These are phyloP conservation scores for Didymella arachidicola DNA, from an alignment of 2,329 filamentous ascomycete species.

Conservation along the genomic window DNA sequence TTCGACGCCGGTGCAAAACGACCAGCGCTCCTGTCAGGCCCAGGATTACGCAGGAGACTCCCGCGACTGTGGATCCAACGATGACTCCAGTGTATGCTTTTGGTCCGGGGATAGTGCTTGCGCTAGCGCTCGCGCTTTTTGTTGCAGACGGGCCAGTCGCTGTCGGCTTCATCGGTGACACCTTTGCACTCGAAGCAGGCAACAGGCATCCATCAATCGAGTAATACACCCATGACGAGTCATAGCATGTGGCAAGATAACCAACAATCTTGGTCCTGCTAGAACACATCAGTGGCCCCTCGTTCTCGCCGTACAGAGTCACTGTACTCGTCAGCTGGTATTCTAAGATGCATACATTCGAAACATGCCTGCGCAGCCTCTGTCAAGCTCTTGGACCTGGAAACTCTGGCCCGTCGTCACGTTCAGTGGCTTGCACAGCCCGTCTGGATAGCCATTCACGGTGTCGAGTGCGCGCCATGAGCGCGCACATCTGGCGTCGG, in stretches of 20 bases:
- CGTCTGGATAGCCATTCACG: constrained; percentile 31
- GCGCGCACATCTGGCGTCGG: constrained; percentile 22
- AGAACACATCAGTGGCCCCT: constrained; percentile 25
- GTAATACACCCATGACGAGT: constrained; percentile 39
- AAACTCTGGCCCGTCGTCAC: constrained; percentile 29
- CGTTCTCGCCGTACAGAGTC: constrained; percentile 36
- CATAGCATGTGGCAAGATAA: constrained; percentile 37
- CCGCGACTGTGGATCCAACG: constrained; percentile 28
- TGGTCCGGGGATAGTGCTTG: not conserved
- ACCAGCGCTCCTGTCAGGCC: constrained; percentile 22
- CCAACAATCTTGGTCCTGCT: constrained; percentile 29
- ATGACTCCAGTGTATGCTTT: constrained; percentile 23
- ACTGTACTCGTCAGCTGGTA: constrained; percentile 22
- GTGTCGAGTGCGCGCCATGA: constrained; percentile 24
- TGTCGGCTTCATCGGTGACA: not conserved
- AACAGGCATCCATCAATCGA: constrained; percentile 37
- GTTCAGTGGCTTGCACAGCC: constrained; percentile 25
- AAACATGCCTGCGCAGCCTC: constrained; percentile 35
- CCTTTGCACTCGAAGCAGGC: constrained; percentile 14
- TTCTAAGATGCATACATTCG: not conserved
- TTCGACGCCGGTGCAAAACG: constrained; percentile 16
- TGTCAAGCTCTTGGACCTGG: constrained; percentile 36
- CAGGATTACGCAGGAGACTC: constrained; percentile 24
- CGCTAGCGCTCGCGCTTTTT: constrained; percentile 1
- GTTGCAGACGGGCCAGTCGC: constrained; percentile 12